Evolutionary conservation across 2,329 filamentous ascomycete species (phyloP).

Genomic region (Chaetomium sp.): DNA sequence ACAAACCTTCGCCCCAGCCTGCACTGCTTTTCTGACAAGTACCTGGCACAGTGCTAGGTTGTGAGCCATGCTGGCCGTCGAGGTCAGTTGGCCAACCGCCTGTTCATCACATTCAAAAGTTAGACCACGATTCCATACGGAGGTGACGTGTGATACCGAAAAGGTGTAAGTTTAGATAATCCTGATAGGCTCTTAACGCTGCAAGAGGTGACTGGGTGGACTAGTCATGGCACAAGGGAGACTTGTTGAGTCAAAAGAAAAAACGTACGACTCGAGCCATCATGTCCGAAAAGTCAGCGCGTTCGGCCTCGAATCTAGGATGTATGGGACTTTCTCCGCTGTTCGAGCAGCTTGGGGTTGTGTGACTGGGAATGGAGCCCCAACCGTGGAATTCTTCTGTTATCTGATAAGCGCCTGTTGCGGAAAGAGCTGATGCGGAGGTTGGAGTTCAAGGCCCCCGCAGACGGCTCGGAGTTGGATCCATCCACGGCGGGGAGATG

Average conservation of each 20-base stretch:
- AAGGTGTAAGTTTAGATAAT: too few species aligned
- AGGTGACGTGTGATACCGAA: too few species aligned
- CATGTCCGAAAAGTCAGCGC: background rate
- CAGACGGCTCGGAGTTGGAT: too few species aligned
- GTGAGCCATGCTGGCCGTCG: constrained; percentile 67
- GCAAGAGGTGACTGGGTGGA: too few species aligned
- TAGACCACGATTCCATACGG: background rate
- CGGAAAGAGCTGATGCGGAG: too few species aligned
- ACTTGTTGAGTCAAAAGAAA: background rate
- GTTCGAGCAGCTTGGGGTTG: too few species aligned
- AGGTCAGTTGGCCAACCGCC: constrained; percentile 88
- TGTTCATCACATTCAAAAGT: constrained; percentile 30
- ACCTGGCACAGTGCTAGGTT: constrained; percentile 74
- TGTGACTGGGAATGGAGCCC: too few species aligned
- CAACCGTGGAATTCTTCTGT: too few species aligned
- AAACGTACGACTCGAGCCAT: constrained; percentile 4
- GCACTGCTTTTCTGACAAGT: constrained; percentile 65
- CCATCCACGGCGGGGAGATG: too few species aligned
- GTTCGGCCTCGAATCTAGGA: background rate
- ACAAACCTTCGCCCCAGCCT: constrained; percentile 67
- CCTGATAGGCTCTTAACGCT: too few species aligned
- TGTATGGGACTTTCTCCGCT: background rate
- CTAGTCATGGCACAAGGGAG: background rate
- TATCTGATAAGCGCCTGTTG: too few species aligned
- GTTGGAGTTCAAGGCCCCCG: too few species aligned